A percentile compares a stretch with the other conserved stretches of the same genome.
These are phyloP conservation scores for Phyllosticta citribraziliensis DNA, from an alignment of 2,329 filamentous ascomycete species.

Conservation along the genomic window DNA sequence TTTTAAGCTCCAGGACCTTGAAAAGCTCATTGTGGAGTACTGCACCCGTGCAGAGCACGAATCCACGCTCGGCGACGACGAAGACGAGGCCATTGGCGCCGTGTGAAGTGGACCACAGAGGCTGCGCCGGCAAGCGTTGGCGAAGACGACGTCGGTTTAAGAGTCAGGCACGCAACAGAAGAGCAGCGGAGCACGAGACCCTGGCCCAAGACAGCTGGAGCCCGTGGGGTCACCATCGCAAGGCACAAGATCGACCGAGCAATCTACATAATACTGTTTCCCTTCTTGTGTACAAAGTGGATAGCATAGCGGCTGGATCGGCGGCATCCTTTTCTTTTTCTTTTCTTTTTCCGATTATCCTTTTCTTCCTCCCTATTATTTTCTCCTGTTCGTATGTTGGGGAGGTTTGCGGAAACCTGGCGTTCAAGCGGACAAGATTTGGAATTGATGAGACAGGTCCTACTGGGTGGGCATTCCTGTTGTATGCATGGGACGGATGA, in stretches of 20 bases:
- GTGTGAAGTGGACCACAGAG: background rate
- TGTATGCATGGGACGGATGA: background rate
- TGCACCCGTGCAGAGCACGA: conserved; percentile 20
- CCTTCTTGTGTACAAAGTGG: conserved; percentile 3
- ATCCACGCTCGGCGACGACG: background rate
- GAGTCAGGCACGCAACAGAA: background rate
- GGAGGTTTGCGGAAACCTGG: background rate
- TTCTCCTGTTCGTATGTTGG: background rate
- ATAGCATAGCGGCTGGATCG: conserved; percentile 2
- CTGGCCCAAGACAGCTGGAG: background rate
- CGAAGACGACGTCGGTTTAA: background rate
- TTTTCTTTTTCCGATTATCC: background rate
- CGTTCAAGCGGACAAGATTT: background rate
- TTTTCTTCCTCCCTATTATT: background rate
- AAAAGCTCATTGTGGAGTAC: conserved; percentile 47
- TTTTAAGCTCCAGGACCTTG: conserved; percentile 53
- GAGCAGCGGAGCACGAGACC: background rate
- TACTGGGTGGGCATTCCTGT: background rate
- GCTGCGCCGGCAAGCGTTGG: background rate
- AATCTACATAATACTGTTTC: background rate
- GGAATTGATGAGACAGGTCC: background rate
- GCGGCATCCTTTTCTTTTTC: background rate
- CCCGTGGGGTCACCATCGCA: background rate
- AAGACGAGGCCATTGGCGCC: background rate
- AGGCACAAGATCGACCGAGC: background rate